phyloP scores from a whole-genome alignment of 495 filamentous ascomycete species.

The Amorphotheca resinae region DNA sequence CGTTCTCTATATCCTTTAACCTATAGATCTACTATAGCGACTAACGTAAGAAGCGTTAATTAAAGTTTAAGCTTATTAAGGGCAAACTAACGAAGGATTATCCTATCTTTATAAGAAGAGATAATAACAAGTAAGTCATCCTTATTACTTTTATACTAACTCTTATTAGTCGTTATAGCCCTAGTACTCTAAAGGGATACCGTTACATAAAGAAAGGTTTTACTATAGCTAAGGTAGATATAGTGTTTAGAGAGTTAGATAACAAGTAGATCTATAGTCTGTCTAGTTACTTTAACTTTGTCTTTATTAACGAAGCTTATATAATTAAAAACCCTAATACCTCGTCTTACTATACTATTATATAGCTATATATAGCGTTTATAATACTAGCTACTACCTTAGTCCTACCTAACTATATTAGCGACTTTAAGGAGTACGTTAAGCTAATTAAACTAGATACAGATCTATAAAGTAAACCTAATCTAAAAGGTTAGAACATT shows the following conservation, averaged over 20 bases:
- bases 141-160: background rate
- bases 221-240: background rate
- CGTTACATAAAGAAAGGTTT: background rate
- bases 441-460: background rate
- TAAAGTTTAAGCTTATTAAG: background rate
- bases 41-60: background rate
- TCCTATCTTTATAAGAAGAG: too few species aligned
- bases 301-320: background rate
- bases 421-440: background rate
- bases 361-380: background rate
- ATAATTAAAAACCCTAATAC: background rate
- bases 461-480: background rate
- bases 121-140: background rate
- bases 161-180: background rate
- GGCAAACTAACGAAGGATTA: too few species aligned
- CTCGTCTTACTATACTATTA: background rate
- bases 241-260: background rate
- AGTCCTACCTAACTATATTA: background rate
- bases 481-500: background rate
- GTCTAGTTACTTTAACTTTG: background rate
- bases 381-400: background rate
- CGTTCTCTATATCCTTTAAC: background rate
- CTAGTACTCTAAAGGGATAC: background rate
- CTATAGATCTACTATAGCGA: background rate
- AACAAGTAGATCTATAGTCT: background rate